Evolutionary conservation across 2,329 filamentous ascomycete genomes (phyloP), one percentile per base, ranked within the genome.

Genomic region (Cladosporium sp.): DNA sequence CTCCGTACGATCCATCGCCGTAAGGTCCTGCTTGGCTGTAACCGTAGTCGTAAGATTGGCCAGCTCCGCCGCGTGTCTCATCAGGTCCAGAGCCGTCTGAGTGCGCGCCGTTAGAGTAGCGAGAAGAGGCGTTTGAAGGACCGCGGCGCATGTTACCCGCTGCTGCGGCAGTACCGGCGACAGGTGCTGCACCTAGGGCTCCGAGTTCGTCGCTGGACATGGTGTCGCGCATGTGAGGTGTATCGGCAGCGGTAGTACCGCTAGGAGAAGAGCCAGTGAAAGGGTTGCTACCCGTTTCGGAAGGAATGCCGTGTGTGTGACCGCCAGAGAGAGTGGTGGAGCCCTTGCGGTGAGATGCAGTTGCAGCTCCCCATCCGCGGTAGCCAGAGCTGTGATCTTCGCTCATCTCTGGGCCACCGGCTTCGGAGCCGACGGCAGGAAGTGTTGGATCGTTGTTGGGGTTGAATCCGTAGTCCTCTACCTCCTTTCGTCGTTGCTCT

Each of bases 401-500:
- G 59, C 85, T 82, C 87, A 92, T 92, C 72, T 93, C 86, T 15
- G 65, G 51, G 42, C 82, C 77, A 56, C 82, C 84, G 8, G 70
- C 74, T 51, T 77, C 77, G 40, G 72, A 74, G 77, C 83, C 79
- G 55, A 80, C 75, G 9, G 81, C 80, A 7, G 85, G 85, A 12
- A 96, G 80, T 0, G 89, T 91, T 0, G 92, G 91, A 71, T 97
- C 92, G 61, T 92, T 88, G 75, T 97, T 97, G n/a, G 94, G 94
- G 73, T 97, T 97, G 80, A 92, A 97, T 34, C 89, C 88, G 72
- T 97, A 97, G 71, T 97, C 94, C 73, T 97, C 93, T 11, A 97
- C 92, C 75, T 99, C 94, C 77, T 97, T 97, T 63, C 92, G 85
- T 52, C 94, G 85, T 68, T 92, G 86, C 72, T 97, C 94, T 70